These are phyloP conservation scores for Herpotrichia juniperi DNA, from an alignment of 2,329 filamentous ascomycete genomes.

Conservation along the genomic window DNA sequence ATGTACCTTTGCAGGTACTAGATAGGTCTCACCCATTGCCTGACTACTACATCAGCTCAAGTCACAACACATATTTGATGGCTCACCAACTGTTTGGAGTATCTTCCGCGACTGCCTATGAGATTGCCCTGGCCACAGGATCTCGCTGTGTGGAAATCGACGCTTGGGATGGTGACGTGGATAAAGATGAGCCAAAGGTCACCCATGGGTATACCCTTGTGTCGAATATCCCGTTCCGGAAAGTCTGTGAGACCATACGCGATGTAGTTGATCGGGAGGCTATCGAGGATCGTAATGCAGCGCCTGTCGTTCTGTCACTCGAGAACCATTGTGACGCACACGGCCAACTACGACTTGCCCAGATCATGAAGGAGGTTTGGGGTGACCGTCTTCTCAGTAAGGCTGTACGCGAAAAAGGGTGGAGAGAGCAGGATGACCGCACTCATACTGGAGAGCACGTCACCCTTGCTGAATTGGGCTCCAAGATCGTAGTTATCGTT, in stretches of 20 bases:
- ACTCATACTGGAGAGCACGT: slow-evolving; percentile 57
- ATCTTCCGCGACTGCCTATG: slow-evolving; percentile 68
- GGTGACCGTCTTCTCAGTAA: slow-evolving; percentile 65
- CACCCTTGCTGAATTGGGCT: slow-evolving; percentile 63
- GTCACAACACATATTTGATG: slow-evolving; percentile 75
- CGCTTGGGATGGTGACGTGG: slow-evolving; percentile 69
- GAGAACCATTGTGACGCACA: slow-evolving; percentile 69
- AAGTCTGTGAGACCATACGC: slow-evolving; percentile 69
- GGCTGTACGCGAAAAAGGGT: slow-evolving; percentile 62
- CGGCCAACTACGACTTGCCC: slow-evolving; percentile 66
- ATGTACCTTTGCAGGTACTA: slow-evolving; percentile 60
- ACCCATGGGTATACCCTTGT: slow-evolving; percentile 74
- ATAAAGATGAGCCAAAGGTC: slow-evolving; percentile 69
- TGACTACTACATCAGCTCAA: slow-evolving; percentile 75
- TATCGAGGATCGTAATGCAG: slow-evolving; percentile 52
- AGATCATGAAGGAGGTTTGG: slow-evolving; percentile 70
- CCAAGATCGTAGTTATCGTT: slow-evolving; percentile 70
- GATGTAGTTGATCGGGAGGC: slow-evolving; percentile 66
- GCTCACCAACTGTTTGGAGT: slow-evolving; percentile 72
- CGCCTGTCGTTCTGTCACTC: slow-evolving; percentile 68
- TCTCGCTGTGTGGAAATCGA: slow-evolving; percentile 76
- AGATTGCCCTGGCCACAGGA: slow-evolving; percentile 66
- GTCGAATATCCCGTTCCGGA: slow-evolving; percentile 68
- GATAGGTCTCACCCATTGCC: slow-evolving; percentile 67
- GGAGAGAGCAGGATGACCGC: slow-evolving; percentile 58